Conservation (phyloP, 2,329 filamentous ascomycete genomes). For the Aspergillus felis region DNA sequence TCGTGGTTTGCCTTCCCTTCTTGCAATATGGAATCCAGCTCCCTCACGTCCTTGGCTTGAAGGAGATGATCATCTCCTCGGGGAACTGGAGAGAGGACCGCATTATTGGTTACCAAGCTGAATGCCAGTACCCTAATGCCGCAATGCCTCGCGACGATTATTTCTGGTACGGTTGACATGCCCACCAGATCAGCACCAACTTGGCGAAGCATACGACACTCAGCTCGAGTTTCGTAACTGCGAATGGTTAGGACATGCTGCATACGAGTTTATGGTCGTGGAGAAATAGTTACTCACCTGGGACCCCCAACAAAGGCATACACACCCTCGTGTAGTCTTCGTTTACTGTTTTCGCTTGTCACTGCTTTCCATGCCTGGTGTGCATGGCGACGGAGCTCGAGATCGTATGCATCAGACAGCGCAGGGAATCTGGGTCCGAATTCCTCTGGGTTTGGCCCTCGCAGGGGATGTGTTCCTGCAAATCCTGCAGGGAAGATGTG, state of each 20-base stretch:
- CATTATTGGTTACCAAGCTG: slow-evolving; percentile 63
- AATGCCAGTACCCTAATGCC: slow-evolving; percentile 62
- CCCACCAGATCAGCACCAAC: slow-evolving; percentile 66
- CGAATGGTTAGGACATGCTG: slow-evolving; percentile 1
- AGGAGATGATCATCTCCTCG: slow-evolving; percentile 55
- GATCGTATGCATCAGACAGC: slow-evolving; percentile 63
- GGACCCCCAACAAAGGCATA: slow-evolving; percentile 64
- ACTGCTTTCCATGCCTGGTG: slow-evolving; percentile 56
- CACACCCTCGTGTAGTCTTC: slow-evolving; percentile 60
- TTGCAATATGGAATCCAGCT: slow-evolving; percentile 54
- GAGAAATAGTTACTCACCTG: slow-evolving; percentile 42
- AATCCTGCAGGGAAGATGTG: slow-evolving; percentile 63
- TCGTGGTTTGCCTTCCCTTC: slow-evolving; percentile 61
- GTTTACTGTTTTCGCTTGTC: slow-evolving; percentile 40
- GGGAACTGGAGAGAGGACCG: slow-evolving; percentile 56
- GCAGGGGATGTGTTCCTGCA: slow-evolving; percentile 57
- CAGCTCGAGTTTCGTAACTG: slow-evolving; percentile 62
- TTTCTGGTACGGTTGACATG: slow-evolving; percentile 68
- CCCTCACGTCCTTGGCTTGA: slow-evolving; percentile 46
- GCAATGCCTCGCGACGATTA: slow-evolving; percentile 61
- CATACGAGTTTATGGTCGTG: neutral
- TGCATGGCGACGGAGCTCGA: slow-evolving; percentile 54
- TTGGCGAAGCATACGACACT: slow-evolving; percentile 58
- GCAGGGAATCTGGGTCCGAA: slow-evolving; percentile 62
- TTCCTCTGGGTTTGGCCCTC: slow-evolving; percentile 59